Base-by-base conservation (phyloP, 208 protist genomes). In the Trypanosoma melophagium region DNA sequence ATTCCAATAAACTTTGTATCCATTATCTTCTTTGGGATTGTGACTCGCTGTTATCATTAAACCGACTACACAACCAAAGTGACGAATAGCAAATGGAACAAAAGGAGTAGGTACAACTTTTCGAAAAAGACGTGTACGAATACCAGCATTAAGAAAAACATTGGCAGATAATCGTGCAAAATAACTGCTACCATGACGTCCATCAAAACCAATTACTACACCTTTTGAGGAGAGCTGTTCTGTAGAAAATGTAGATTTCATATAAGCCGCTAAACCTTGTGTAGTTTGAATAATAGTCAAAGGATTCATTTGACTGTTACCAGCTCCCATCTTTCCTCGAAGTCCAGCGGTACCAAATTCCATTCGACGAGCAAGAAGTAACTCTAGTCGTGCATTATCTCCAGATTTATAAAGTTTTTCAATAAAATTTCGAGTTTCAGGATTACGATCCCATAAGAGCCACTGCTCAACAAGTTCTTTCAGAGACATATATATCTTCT, bases 11-110 rank as follows among this genome's bases (percentile, higher is more conserved):
- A 99, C 94, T 79, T 99, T 99, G 80, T 99, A 99, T 24, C 98
- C 98, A 80, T 99, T 99, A 87, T 99, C 97, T 31, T 96, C 74
- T 79, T 99, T 99, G 16, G 98, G 97, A 83, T 99, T 99, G 84
- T 99, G 98, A 55, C 94, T 98, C 22, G 98, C 98, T n/a, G 98
- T 99, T 38, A 99, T 89, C 97, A 99, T 98, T 25, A 99, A 83
- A 28, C 98, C 98, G 17, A 84, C 93, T 4, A 89, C 55, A 24
- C 79, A 85, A 58, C 70, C 66, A 53, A 79, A 75, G 31, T 83
- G 61, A 13, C 61, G 71, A 14, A 97, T 76, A 22, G 79, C 77
- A 54, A 89, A 96, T 14, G 94, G 83, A 38, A 98, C 96, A 70
- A 96, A 94, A 14, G 97, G 97, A 12, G 98, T 99, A 28, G 90